Percentiles rank a stretch among this genome's conserved stretches.
Evolutionary conservation across 306 rosid genomes (phyloP).

Genomic region (Castanea mollissima): DNA sequence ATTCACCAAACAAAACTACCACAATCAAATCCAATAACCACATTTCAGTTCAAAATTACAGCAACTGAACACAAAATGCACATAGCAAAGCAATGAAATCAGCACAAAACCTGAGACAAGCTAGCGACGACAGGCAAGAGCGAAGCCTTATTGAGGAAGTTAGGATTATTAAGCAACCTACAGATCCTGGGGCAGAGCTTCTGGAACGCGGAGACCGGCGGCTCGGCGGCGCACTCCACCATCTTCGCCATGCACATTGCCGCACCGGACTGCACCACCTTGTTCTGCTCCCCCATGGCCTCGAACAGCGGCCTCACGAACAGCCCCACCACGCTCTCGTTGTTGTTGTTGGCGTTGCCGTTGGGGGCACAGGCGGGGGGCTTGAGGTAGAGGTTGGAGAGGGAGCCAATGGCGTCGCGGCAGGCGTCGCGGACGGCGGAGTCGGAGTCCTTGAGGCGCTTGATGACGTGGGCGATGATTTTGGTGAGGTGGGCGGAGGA

Average conservation of each 20-base stretch:
- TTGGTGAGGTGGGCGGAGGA: conserved; percentile 69
- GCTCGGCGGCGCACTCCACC: conserved; percentile 61
- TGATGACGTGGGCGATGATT: conserved; percentile 60
- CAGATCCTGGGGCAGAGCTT: conserved; percentile 94
- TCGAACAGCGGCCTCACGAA: conserved; percentile 91
- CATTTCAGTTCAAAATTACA: too few species aligned
- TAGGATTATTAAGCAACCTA: conserved; percentile 73
- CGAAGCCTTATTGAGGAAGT: conserved; percentile 77
- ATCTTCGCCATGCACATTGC: conserved; percentile 85
- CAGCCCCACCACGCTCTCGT: conserved; percentile 54
- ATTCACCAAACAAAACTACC: neutral
- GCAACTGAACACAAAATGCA: neutral
- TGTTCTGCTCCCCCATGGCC: conserved; percentile 94
- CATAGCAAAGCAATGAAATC: neutral
- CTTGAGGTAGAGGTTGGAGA: conserved; percentile 57
- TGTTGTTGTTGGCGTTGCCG: too few species aligned
- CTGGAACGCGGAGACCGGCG: conserved; percentile 66
- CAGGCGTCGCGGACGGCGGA: conserved; percentile 75
- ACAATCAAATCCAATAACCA: neutral
- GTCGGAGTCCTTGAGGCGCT: conserved; percentile 80
- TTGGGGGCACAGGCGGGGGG: neutral
- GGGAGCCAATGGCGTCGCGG: conserved; percentile 68
- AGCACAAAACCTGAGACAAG: conserved; percentile 67
- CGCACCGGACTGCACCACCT: conserved; percentile 82
- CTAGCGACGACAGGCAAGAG: conserved; percentile 76